Evolutionary conservation across 129 eudicot species (phyloP).

Genomic region (Solidago caesia): DNA sequence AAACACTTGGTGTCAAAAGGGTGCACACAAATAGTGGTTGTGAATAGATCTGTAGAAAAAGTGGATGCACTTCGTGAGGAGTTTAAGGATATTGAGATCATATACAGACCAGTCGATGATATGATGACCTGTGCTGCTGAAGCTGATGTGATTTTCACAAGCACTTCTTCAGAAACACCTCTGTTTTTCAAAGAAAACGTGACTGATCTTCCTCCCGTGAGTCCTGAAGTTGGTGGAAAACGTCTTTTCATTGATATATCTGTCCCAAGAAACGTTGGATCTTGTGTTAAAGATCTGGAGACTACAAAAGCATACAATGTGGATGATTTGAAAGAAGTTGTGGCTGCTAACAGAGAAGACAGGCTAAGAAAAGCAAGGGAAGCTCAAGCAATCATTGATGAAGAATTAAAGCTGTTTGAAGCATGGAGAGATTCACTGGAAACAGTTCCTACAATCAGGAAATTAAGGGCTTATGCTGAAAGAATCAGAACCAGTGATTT

Average conservation of each 20-base stretch:
- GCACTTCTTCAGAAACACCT: slow-evolving; percentile 84
- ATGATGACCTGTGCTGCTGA: slow-evolving; percentile 66
- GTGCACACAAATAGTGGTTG: slow-evolving; percentile 74
- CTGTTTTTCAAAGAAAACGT: slow-evolving; percentile 60
- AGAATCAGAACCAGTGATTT: slow-evolving; percentile 70
- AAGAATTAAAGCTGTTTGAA: slow-evolving; percentile 64
- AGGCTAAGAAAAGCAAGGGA: slow-evolving; percentile 78
- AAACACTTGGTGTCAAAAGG: slow-evolving; percentile 90
- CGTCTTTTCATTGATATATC: slow-evolving; percentile 86
- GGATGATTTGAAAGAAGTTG: slow-evolving; percentile 90
- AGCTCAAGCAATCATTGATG: slow-evolving; percentile 62
- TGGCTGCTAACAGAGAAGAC: slow-evolving; percentile 88
- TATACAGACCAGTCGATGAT: slow-evolving; percentile 65
- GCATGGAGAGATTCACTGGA: slow-evolving; percentile 91
- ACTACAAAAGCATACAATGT: slow-evolving; percentile 68
- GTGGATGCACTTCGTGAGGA: slow-evolving; percentile 73
- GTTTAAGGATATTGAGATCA: slow-evolving; percentile 58
- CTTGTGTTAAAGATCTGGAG: slow-evolving; percentile 71
- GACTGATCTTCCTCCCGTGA: slow-evolving; percentile 60
- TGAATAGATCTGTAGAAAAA: slow-evolving; percentile 56
- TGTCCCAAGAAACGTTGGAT: slow-evolving; percentile 86
- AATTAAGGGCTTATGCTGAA: slow-evolving; percentile 81
- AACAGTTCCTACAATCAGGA: slow-evolving; percentile 91
- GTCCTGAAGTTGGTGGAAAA: slow-evolving; percentile 51
- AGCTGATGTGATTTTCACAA: slow-evolving; percentile 85